These are phyloP conservation scores for Candida krabiensis DNA, from an alignment of 805 yeast genomes.

Conservation along the genomic window DNA sequence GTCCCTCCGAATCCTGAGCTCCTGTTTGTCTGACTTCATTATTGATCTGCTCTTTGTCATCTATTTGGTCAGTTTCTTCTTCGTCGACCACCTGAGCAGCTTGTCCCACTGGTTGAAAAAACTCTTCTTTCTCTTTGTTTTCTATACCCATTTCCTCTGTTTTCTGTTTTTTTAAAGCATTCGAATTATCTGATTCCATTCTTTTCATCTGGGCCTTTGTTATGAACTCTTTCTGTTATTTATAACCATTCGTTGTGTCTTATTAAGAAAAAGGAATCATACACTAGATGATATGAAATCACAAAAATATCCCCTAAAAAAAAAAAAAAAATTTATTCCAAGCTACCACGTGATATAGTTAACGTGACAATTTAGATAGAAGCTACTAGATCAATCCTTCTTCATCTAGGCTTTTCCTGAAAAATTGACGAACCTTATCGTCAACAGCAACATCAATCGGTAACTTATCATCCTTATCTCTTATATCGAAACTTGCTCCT, in stretches of 20 bases:
- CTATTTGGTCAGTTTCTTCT: constrained; percentile 27
- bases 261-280: background rate
- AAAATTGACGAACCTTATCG: constrained; percentile 46
- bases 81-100: constrained; percentile 49
- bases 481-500: constrained; percentile 62
- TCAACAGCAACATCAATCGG: constrained; percentile 57
- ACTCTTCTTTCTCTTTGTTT: constrained; percentile 34
- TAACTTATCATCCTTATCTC: constrained; percentile 52
- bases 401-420: constrained; percentile 25
- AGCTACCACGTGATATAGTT: background rate
- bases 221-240: constrained; percentile 3
- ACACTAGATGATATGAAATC: background rate
- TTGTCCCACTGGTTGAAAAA: constrained; percentile 62
- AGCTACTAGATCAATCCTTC: constrained; percentile 20
- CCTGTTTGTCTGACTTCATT: constrained; percentile 66
- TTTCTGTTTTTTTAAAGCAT: constrained; percentile 29
- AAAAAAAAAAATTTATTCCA: background rate
- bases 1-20: constrained; percentile 81
- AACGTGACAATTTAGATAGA: constrained; percentile 2
- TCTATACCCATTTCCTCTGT: constrained; percentile 19
- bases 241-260: background rate
- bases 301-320: constrained; percentile 2
- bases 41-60: constrained; percentile 23
- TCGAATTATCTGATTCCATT: constrained; percentile 12
- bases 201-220: constrained; percentile 14